phyloP scores from a whole-genome alignment of 192 early-diverging fungal genomes.

The Glomus cerebriforme region DNA sequence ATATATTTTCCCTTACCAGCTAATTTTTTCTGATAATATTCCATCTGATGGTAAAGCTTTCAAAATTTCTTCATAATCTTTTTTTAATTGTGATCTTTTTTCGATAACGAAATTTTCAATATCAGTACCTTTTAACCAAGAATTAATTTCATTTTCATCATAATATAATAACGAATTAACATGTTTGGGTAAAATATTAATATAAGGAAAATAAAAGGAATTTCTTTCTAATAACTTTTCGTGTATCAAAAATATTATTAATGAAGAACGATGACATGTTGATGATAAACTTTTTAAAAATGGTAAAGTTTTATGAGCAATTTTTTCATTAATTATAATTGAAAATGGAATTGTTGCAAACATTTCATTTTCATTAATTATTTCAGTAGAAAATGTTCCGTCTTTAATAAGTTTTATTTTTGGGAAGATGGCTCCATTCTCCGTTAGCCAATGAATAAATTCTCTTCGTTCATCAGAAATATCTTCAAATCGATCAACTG shows the following conservation, averaged over 20 bases:
- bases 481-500: too few species aligned
- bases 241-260: too few species aligned
- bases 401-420: too few species aligned
- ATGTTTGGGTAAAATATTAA: conserved; percentile 5
- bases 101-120: background rate
- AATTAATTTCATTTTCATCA: background rate
- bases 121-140: background rate
- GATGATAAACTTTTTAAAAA: background rate
- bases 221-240: too few species aligned
- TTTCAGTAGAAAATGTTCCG: too few species aligned
- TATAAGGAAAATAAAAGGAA: background rate
- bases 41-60: too few species aligned
- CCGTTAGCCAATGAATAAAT: too few species aligned
- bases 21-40: too few species aligned
- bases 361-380: background rate
- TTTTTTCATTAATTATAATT: background rate
- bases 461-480: too few species aligned
- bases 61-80: too few species aligned
- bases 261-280: background rate
- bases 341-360: background rate
- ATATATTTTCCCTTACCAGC: too few species aligned
- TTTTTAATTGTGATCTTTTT: background rate
- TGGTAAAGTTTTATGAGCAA: background rate
- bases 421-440: too few species aligned
- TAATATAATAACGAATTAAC: background rate